Base-by-base conservation (phyloP, 2,329 filamentous ascomycete genomes). In the Cladorrhinum sp. region DNA sequence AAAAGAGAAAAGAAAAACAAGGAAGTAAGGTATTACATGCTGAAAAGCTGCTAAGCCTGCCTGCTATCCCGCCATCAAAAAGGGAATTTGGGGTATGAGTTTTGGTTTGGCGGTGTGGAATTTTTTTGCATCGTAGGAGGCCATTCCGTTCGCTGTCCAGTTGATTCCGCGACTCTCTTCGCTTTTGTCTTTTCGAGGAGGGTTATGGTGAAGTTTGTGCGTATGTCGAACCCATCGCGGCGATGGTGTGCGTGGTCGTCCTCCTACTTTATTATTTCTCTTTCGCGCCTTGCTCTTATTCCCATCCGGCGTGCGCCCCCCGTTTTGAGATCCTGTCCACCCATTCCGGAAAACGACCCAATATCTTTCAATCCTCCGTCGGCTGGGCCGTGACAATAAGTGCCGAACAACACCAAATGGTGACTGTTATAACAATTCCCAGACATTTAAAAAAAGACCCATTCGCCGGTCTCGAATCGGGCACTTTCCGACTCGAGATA, bases 1-100 rank as follows among this genome's bases (percentile, higher is more conserved):
- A 64, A 61, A 58, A 59, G 57, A 60, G 59, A 61, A 52, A 55
- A 65, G 20, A 65, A 61, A 64, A 64, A 61, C 55, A 66, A 63
- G 65, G 63, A 66, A 62, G 58, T 38, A 63, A 70, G 67, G 62
- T 71, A 72, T 71, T 71, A 72, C 68, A 73, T 67, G 67, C 67
- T 67, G 68, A 69, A 69, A 65, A 70, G 67, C 67, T 66, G 64
- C 66, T 59, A 59, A 66, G 66, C 63, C 64, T 63, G 62, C 63
- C 64, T 58, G 58, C 65, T 62, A 65, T 64, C 60, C 62, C 61
- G 61, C 56, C 60, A 53, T 54, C 58, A 55, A 66, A 59, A 55
- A 61, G 60, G 23, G 41, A 55, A 55, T 38, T 23, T 8, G 52
- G 51, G 63, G 67, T 66, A 67, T 68, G 65, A 67, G 62, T 62